Percentiles rank a stretch among this genome's conserved stretches.
These are phyloP conservation scores for Metschnikowia bowlesiae DNA, from an alignment of 805 yeast species.

Conservation along the genomic window DNA sequence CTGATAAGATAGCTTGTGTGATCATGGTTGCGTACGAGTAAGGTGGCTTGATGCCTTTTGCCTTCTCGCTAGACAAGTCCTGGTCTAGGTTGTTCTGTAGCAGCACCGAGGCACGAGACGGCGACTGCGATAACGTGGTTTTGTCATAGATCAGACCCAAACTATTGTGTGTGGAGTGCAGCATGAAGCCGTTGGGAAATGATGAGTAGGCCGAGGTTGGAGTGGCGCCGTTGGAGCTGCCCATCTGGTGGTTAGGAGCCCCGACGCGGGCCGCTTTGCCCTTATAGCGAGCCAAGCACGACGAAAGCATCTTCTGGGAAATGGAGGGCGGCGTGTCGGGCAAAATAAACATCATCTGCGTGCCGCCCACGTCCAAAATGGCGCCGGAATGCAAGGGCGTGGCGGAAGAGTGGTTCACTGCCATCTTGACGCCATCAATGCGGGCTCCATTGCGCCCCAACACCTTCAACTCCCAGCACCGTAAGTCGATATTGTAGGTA, in stretches of 20 bases:
- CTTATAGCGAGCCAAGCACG: constrained; percentile 33
- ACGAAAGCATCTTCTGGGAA: constrained; percentile 43
- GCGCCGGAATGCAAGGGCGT: constrained; percentile 79
- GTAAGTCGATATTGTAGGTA: constrained; percentile 63
- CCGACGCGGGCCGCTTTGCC: constrained; percentile 17
- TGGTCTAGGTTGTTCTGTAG: constrained; percentile 45
- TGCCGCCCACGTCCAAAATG: constrained; percentile 89
- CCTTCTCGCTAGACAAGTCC: constrained; percentile 83
- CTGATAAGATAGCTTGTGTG: constrained; percentile 90
- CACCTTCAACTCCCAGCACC: constrained; percentile 83
- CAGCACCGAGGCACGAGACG: constrained; percentile 38
- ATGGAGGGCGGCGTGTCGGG: constrained; percentile 83
- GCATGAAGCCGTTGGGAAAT: not conserved
- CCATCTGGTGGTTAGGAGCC: constrained; percentile 1
- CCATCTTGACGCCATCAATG: constrained; percentile 65
- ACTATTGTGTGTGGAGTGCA: constrained; percentile 18
- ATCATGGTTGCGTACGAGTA: constrained; percentile 97
- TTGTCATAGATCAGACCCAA: constrained; percentile 52
- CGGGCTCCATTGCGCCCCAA: constrained; percentile 92
- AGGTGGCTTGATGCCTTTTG: constrained; percentile 93
- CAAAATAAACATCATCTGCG: constrained; percentile 97
- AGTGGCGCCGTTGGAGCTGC: not conserved
- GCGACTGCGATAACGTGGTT: constrained; percentile 34
- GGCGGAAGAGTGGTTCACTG: constrained; percentile 45
- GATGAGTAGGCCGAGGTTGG: too few species aligned